phyloP scores from a whole-genome alignment of 2,329 filamentous ascomycete species.

The Colletotrichum spaethianum region DNA sequence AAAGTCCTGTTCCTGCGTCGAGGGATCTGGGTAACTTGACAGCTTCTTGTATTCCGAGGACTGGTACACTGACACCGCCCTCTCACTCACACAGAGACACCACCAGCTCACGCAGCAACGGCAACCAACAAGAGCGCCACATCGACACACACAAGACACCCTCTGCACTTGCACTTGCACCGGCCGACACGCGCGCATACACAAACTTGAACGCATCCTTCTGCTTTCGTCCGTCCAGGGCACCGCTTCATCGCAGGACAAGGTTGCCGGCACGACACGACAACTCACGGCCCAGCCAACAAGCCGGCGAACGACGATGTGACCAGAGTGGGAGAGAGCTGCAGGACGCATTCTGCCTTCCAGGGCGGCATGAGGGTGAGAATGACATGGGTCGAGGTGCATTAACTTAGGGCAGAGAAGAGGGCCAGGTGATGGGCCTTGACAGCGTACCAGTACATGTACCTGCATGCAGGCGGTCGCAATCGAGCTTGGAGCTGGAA shows the following conservation, averaged over 20 bases:
- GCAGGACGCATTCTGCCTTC: conserved; percentile 8
- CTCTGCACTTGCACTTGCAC: conserved; percentile 22
- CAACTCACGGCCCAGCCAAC: conserved; percentile 36
- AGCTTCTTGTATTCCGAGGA: conserved; percentile 33
- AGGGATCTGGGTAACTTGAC: conserved; percentile 22
- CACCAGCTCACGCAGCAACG: conserved; percentile 9
- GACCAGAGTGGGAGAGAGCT: conserved; percentile 10
- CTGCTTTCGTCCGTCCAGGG: conserved; percentile 16
- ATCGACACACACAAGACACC: not conserved
- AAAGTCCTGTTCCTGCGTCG: conserved; percentile 10
- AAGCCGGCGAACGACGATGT: conserved; percentile 7
- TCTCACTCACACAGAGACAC: conserved; percentile 29
- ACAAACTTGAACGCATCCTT: conserved; percentile 1
- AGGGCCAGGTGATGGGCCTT: conserved; percentile 27
- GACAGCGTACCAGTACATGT: conserved; percentile 37
- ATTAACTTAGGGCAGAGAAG: conserved; percentile 29
- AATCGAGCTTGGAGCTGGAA: conserved; percentile 16
- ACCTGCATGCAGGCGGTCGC: conserved; percentile 36
- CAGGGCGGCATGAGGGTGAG: conserved; percentile 11
- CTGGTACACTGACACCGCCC: conserved; percentile 26
- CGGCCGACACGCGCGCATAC: conserved; percentile 21
- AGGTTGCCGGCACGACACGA: conserved; percentile 20
- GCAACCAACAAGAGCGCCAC: not conserved
- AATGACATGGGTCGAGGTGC: conserved; percentile 28
- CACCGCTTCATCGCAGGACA: not conserved